Base-by-base conservation (phyloP, 2,329 filamentous ascomycete species). In the Fusarium anguioides region DNA sequence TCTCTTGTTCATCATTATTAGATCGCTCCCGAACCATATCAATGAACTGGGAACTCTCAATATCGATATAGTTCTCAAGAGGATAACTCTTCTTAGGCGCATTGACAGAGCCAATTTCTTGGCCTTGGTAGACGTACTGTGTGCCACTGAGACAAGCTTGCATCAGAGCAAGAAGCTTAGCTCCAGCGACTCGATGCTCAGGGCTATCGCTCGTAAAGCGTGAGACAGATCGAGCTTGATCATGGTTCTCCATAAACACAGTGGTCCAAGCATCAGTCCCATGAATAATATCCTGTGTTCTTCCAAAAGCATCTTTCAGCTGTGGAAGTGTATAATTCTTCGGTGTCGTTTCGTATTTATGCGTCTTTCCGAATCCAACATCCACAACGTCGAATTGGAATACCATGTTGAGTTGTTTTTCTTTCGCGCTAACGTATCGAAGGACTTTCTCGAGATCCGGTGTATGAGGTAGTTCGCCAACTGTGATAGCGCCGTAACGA, bases 301-400 rank as follows among this genome's bases (percentile, higher is more conserved):
- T 80, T 14, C 75, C 73, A 5, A 87, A 75, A 9, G 83, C 80
- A 12, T 74, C 68, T 68, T 87, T 85, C 58, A 89, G 63, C 21
- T 82, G 76, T 0, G 82, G 76, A 8, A 88, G 78, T 9, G 76
- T 80, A 74, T 79, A 88, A 39, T 78, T 80, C 31, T 68, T 74
- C 0, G 73, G 74, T 9, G 79, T 78, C 33, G 84, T 86, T 54
- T 86, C 83, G 70, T 86, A 85, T 63, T 83, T 85, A 46, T 83
- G 78, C 0, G 82, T 76, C 71, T 79, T 74, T 55, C 86, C 84
- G 52, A 82, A 81, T 8, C 86, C 89, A 17, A 90, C 79, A 70
- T 89, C 84, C 9, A 91, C 87, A 12, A 89, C 83, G 66, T 88
- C 86, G 64, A 89, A 89, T 67, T 88, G 87, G 75, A 92, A 91